Evolutionary conservation across 2,329 filamentous ascomycete species (phyloP).

Genomic region (Nannizziopsis barbatae): DNA sequence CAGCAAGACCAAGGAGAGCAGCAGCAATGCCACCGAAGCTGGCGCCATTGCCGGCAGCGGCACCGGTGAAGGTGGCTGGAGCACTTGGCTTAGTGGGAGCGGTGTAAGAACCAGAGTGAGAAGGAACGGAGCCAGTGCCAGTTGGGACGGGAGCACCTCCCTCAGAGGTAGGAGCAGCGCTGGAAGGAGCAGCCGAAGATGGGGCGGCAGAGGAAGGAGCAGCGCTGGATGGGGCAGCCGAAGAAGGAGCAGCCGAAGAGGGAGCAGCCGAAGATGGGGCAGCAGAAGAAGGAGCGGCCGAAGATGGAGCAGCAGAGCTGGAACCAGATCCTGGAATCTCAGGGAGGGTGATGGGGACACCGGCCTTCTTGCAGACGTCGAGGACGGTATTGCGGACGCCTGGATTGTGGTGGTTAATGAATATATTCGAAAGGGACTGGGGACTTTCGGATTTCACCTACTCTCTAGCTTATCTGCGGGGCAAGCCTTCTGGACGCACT

Average conservation of each 20-base stretch:
- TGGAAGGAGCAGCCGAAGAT: not conserved
- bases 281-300: not conserved
- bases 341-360: conserved; percentile 24
- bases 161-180: not conserved
- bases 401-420: conserved; percentile 13
- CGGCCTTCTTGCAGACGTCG: conserved; percentile 26
- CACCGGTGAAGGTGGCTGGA: conserved; percentile 15
- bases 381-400: conserved; percentile 30
- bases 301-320: conserved; percentile 5
- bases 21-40: conserved; percentile 17
- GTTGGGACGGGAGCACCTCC: conserved; percentile 4
- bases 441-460: not conserved
- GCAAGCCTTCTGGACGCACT: conserved; percentile 39
- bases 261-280: not conserved
- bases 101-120: conserved; percentile 13
- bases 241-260: not conserved
- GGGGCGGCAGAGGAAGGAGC: not conserved
- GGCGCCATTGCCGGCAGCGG: conserved; percentile 12
- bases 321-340: conserved; percentile 24
- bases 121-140: conserved; percentile 10
- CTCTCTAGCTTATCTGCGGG: not conserved
- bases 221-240: conserved; percentile 4
- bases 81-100: conserved; percentile 13
- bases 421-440: not conserved
- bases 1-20: conserved; percentile 21